Evolutionary conservation across 768 basidiomycete genomes (phyloP), one percentile per base, ranked within the genome.

Genomic region (Agrocybe praecox): DNA sequence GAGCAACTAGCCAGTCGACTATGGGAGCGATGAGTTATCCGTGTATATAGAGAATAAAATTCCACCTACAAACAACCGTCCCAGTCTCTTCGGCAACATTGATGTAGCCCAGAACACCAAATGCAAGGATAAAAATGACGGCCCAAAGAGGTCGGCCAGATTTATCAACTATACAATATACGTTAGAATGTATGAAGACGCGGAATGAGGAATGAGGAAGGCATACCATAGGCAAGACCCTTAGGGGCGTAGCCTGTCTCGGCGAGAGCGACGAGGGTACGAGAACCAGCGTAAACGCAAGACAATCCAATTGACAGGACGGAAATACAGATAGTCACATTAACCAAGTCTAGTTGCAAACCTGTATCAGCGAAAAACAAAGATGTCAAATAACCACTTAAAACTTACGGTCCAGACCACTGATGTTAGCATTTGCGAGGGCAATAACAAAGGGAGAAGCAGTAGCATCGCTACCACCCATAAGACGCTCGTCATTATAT

Each of bases 181-280:
- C 24, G 44, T 47, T 10, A 53, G 18, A 33, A 49, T n/a, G n/a
- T 18, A 21, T 1, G 2, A 18, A 26, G 18, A 19, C 1, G 32
- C 10, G 19, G 2, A 45, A 17, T 2, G 8, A n/a, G n/a, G n/a
- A n/a, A n/a, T n/a, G 10, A 49, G 17, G 22, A 21, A 7, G 32
- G 6, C n/a, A 18, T 49, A 58, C 57, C 76, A 63, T 78, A 80
- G 22, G 70, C 48, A 54, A 80, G 78, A 49, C 76, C 59, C 45
- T 63, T 74, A n/a, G 79, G 79, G 1, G 79, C 77, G 51, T 76
- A 80, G 11, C 79, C 79, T 12, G 77, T 78, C 61, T 80, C 77
- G 18, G 76, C 77, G 40, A 80, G 72, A 14, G 79, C 79, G 42
- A 76, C 74, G 33, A 80, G 63, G 1, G 77, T 80, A 52, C 77